Conservation (phyloP, 352 stramenopile species). For the Pilasporangium apinafurcum region DNA sequence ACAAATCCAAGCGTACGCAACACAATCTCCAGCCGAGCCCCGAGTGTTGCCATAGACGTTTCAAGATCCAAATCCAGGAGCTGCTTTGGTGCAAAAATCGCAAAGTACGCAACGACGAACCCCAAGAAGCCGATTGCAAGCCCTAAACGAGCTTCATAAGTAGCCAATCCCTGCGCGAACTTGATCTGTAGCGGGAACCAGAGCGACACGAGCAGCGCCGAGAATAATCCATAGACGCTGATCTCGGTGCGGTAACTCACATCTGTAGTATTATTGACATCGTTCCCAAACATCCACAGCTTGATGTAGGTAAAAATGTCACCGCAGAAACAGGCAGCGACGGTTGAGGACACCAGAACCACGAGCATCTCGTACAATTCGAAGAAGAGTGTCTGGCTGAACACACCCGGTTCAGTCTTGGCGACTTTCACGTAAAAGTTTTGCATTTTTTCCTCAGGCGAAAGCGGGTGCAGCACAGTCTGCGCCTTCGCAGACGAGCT, state of each 20-base stretch:
- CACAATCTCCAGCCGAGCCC: conserved; percentile 35
- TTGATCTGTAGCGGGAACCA: conserved; percentile 77
- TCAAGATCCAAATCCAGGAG: conserved; percentile 72
- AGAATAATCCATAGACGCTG: conserved; percentile 59
- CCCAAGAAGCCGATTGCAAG: conserved; percentile 45
- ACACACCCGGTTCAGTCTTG: conserved; percentile 55
- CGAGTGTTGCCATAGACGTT: conserved; percentile 21
- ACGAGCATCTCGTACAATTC: conserved; percentile 83
- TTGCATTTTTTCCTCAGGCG: conserved; percentile 57
- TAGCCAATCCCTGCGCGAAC: conserved; percentile 46
- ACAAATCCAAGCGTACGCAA: conserved; percentile 52
- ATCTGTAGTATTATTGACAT: not conserved
- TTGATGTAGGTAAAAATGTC: conserved; percentile 31
- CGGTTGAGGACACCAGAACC: conserved; percentile 50
- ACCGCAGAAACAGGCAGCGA: conserved; percentile 34
- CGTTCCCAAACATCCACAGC: conserved; percentile 10
- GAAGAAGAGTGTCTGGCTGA: conserved; percentile 73
- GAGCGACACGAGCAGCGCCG: conserved; percentile 52
- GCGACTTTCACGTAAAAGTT: conserved; percentile 66
- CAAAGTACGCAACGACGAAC: conserved; percentile 52
- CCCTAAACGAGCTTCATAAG: conserved; percentile 57
- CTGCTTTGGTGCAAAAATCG: conserved; percentile 46
- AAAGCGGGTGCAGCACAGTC: conserved; percentile 32
- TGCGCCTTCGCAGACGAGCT: not conserved
- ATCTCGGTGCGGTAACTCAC: conserved; percentile 24